A percentile compares a stretch with the other conserved stretches of the same genome.
Evolutionary conservation across 2,329 filamentous ascomycete species (phyloP).

Genomic region (Cercospora zeina): DNA sequence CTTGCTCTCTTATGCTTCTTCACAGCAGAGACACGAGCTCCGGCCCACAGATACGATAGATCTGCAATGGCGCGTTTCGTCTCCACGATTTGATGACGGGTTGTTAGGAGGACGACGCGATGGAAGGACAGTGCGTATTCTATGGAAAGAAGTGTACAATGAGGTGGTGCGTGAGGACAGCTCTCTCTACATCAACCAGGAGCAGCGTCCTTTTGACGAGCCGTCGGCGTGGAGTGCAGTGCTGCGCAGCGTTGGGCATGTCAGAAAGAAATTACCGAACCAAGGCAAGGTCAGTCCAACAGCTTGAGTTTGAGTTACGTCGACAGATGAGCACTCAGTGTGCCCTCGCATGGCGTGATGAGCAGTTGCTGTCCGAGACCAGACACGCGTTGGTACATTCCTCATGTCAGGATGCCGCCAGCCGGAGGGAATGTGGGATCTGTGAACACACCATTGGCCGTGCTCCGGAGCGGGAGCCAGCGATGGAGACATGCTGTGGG

Average conservation of each 20-base stretch:
- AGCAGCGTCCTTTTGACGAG: slow-evolving; percentile 3
- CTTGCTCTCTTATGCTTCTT: slow-evolving; percentile 1
- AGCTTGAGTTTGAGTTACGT: slow-evolving; percentile 10
- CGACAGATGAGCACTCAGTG: slow-evolving; percentile 8
- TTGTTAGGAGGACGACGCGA: not conserved
- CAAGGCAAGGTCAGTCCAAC: slow-evolving; percentile 17
- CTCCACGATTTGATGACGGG: not conserved
- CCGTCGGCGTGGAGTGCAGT: slow-evolving; percentile 5
- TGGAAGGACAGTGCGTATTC: not conserved
- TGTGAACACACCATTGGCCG: not conserved
- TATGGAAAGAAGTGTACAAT: slow-evolving; percentile 6
- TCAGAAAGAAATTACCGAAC: slow-evolving; percentile 18
- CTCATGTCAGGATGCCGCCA: slow-evolving; percentile 23
- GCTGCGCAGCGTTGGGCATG: slow-evolving; percentile 24
- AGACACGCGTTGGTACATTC: slow-evolving; percentile 27
- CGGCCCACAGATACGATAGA: slow-evolving; percentile 16
- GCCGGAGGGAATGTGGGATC: slow-evolving; percentile 30
- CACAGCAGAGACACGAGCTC: slow-evolving; percentile 19
- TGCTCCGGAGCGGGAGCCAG: not conserved
- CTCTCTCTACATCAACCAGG: slow-evolving; percentile 8
- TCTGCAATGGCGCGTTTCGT: slow-evolving; percentile 12
- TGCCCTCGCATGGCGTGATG: slow-evolving; percentile 30
- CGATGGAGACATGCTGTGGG: not conserved
- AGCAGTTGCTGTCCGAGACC: slow-evolving; percentile 14
- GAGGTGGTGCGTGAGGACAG: slow-evolving; percentile 1